These are phyloP conservation scores for Penicillium sclerotigenum DNA, from an alignment of 2,329 filamentous ascomycete species.

Conservation along the genomic window DNA sequence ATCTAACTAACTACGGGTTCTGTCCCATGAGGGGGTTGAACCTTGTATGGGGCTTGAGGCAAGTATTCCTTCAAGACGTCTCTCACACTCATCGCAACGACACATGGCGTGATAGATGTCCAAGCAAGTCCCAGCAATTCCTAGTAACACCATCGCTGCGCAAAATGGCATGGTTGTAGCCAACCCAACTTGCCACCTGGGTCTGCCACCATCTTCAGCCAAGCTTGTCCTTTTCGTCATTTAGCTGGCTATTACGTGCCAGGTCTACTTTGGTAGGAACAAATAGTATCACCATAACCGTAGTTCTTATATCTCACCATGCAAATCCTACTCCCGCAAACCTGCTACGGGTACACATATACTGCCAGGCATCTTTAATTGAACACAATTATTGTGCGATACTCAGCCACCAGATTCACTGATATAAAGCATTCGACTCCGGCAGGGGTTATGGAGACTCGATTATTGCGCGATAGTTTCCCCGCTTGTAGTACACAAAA, in stretches of 20 bases:
- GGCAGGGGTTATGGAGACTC: neutral
- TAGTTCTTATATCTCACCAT: neutral
- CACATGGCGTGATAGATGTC: neutral
- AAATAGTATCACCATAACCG: neutral
- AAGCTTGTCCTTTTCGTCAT: neutral
- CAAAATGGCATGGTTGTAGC: neutral
- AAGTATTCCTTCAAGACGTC: neutral
- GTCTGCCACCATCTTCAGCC: neutral
- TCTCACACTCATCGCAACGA: neutral
- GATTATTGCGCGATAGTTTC: neutral
- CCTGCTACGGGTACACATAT: neutral
- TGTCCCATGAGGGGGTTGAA: neutral
- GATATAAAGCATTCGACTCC: neutral
- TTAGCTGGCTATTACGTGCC: neutral
- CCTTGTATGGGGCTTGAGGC: neutral
- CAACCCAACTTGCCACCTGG: neutral
- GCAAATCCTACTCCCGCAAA: neutral
- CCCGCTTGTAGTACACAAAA: neutral
- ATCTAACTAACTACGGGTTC: neutral
- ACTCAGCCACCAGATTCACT: too few relatives aligned
- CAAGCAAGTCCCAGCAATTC: neutral
- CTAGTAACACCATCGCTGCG: neutral
- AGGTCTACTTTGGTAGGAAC: neutral
- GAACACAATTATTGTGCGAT: neutral
- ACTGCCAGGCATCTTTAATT: too few relatives aligned